Conservation (phyloP, 176 grass and related monocot genomes). For the Areca catechu region DNA sequence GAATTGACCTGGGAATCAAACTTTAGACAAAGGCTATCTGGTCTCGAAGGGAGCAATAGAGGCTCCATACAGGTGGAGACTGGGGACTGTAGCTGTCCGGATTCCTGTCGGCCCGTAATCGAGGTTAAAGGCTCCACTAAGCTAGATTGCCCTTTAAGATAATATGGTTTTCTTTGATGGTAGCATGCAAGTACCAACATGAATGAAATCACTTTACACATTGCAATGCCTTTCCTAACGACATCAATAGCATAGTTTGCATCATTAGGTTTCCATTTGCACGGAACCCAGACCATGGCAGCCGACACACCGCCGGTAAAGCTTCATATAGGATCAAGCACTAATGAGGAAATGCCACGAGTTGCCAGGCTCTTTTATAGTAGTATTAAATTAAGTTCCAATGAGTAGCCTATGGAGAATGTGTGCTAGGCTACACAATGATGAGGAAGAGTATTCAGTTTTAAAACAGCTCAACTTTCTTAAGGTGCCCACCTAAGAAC, state of each 20-base stretch:
- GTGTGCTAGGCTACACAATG: conserved; percentile 26
- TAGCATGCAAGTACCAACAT: no score
- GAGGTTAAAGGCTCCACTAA: conserved; percentile 29
- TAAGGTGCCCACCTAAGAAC: neutral
- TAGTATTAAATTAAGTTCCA: neutral
- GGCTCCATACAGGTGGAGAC: conserved; percentile 34
- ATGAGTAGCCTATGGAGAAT: neutral
- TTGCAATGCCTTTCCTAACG: no score
- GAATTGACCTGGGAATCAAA: neutral
- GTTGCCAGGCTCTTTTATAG: neutral
- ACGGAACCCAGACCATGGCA: neutral
- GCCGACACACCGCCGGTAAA: conserved; percentile 19
- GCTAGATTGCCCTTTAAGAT: conserved; percentile 6
- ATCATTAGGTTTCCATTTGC: conserved; percentile 5
- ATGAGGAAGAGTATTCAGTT: conserved; percentile 22
- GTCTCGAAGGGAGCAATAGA: conserved; percentile 14
- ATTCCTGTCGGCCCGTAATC: conserved; percentile 71
- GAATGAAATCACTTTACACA: no score
- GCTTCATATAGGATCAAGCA: conserved; percentile 24
- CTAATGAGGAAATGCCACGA: neutral
- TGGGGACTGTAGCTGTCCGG: conserved; percentile 39
- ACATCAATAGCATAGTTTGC: neutral
- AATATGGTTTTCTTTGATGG: no score
- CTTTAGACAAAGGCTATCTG: no score
- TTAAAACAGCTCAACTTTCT: conserved; percentile 19